Evolutionary conservation across 192 early-diverging fungal genomes (phyloP).

Genomic region (Mortierella antarctica): DNA sequence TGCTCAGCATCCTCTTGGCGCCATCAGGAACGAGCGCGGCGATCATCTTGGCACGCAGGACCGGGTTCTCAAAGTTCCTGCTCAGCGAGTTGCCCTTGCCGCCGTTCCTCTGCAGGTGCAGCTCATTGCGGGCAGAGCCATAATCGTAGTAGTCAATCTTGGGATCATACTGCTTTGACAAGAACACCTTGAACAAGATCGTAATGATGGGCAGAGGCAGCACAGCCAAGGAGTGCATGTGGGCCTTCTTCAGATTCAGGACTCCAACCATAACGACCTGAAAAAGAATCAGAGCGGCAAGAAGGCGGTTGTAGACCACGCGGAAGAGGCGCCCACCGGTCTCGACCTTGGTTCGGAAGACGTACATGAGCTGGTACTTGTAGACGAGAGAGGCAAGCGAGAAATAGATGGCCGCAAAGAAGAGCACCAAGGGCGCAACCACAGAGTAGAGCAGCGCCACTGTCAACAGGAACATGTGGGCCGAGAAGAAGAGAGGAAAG

Average conservation of each 20-base stretch:
- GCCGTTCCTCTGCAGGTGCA: conserved; percentile 36
- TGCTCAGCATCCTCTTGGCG: conserved; percentile 70
- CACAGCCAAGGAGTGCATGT: conserved; percentile 57
- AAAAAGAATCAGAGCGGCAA: conserved; percentile 72
- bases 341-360: conserved; percentile 77
- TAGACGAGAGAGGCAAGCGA: conserved; percentile 73
- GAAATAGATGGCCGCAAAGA: conserved; percentile 73
- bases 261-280: conserved; percentile 75
- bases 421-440: conserved; percentile 73
- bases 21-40: conserved; percentile 76
- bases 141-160: conserved; percentile 66
- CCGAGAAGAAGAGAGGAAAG: conserved; percentile 73
- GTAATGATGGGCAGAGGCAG: conserved; percentile 74
- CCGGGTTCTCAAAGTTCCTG: conserved; percentile 75
- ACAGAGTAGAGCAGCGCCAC: conserved; percentile 78
- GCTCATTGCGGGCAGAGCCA: conserved; percentile 54
- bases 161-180: conserved; percentile 58
- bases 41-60: conserved; percentile 66
- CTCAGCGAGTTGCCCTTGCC: conserved; percentile 44
- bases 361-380: conserved; percentile 79
- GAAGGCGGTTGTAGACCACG: conserved; percentile 73
- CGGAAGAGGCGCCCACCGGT: conserved; percentile 81
- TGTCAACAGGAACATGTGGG: conserved; percentile 77
- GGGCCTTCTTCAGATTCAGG: conserved; percentile 60
- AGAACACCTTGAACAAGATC: conserved; percentile 60